Base-by-base conservation (phyloP, 1,284 basidiomycete species). In the Stygiomarasmius scandens region DNA sequence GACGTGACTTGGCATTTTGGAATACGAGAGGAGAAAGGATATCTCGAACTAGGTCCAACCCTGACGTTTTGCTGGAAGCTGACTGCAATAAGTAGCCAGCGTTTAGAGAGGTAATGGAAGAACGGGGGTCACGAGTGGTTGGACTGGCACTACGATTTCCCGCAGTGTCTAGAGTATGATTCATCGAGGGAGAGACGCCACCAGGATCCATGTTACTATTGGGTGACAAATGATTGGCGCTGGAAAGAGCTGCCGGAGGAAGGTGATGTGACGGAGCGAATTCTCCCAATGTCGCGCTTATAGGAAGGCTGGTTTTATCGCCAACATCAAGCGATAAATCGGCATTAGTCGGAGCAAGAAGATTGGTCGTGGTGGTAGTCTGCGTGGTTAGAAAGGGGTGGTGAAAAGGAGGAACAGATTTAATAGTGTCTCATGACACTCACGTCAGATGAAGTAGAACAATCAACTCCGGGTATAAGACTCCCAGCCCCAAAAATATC, bases 11-110 rank as follows among this genome's bases (percentile, higher is more conserved):
- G 29, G 41, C 47, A 45, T 60, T 60, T 48, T 54, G 48, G 20
- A 54, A n/a, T 25, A 60, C 14, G 2, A 60, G 41, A n/a, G 55
- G 48, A 9, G 52, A 53, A 4, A 60, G 32, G 27, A 54, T 12
- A 14, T 50, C 44, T 19, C 55, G 52, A n/a, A 56, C 19, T 23
- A 4, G 29, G 29, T 36, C 27, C 32, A 51, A 27, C 19, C 4
- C 45, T 14, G 22, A 19, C 45, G 3, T 1, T 10, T 41, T 44
- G 46, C 34, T 44, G 4, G 2, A 29, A 16, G 8, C 27, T 8
- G 23, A 16, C n/a, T 12, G 43, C 11, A 38, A 16, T 45, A 22
- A 19, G 27, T 19, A 10, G 14, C 19, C 44, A 12, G 44, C n/a
- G 38, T 5, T 22, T 20, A 22, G 23, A 12, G 38, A 20, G 25